Base-by-base conservation (phyloP, 148 eudicot species). In the Agrostemma githago region DNA sequence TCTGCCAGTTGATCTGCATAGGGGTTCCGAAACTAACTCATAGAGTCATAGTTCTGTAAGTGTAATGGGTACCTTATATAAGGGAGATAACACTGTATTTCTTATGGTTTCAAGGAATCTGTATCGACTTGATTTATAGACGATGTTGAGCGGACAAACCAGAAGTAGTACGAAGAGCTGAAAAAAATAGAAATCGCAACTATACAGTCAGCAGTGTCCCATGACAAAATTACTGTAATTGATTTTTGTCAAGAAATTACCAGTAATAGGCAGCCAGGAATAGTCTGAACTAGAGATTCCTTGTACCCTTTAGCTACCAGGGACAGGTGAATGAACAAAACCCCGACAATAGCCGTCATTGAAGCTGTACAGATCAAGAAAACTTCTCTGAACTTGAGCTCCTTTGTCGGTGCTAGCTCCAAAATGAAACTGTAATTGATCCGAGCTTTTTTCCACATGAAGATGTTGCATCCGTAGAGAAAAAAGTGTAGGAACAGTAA, bases 381-480 rank as follows among this genome's bases (percentile, higher is more conserved):
- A 63, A 90, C 93, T 42, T 95, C 98, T 82, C 98, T 85, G 57
- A 86, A 95, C 81, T 92, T 95, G 0, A 95, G 92, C 74, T 90
- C 98, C 40, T 84, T 89, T 5, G 88, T 87, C 4, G 83, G 88
- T 48, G 90, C 80, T 26, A 92, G 81, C 83, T 92, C 98, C 16
- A 95, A 90, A 79, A 95, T 95, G 90, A 95, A 95, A 85, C 85
- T 82, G 71, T 88, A 92, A 44, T 95, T 95, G 79, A 95, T 87
- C 5, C 93, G 86, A 40, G 96, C 83, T 74, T 86, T 92, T 72
- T 89, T 84, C 98, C 98, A 95, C 85, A 86, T 84, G 77, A 95
- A 90, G 77, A 95, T 95, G 78, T 95, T 95, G 92, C 98, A 95
- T 62, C 98, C 98, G 42, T 87, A 90, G 62, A 95, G 68, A 70